Evolutionary conservation across 2,329 filamentous ascomycete species (phyloP).

Genomic region (Didymella arachidicola): DNA sequence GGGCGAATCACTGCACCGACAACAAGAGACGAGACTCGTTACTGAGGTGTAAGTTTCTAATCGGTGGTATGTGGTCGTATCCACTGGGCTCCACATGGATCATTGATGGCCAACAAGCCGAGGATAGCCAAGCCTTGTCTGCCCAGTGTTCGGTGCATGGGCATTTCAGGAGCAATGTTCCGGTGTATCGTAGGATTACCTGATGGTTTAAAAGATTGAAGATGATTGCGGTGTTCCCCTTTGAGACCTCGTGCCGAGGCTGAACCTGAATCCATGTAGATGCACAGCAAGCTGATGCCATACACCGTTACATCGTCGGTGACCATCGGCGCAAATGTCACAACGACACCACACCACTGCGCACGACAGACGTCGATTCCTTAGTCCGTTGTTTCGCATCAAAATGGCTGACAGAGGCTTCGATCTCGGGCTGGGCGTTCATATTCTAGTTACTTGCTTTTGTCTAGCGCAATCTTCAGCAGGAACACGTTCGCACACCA

Average conservation of each 20-base stretch:
- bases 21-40: conserved; percentile 3
- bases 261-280: conserved; percentile 5
- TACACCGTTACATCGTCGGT: conserved; percentile 40
- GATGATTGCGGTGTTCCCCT: conserved; percentile 1
- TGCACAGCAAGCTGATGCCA: conserved; percentile 19
- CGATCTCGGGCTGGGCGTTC: background rate
- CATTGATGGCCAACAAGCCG: conserved; percentile 9
- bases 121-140: conserved; percentile 16
- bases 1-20: conserved; percentile 1
- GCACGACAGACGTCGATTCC: conserved; percentile 7
- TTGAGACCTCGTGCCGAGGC: conserved; percentile 6
- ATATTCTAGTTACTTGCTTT: background rate
- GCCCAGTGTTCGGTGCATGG: conserved; percentile 1
- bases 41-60: conserved; percentile 5
- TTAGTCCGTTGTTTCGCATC: conserved; percentile 5
- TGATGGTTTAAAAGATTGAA: background rate
- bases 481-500: background rate
- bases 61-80: conserved; percentile 7
- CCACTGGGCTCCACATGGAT: conserved; percentile 6
- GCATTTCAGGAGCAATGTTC: background rate
- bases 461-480: background rate
- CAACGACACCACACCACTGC: conserved; percentile 21
- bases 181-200: background rate
- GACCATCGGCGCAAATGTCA: conserved; percentile 35
- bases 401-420: background rate